phyloP scores from a whole-genome alignment of 768 basidiomycete species.

The Austroboletus eburneus region DNA sequence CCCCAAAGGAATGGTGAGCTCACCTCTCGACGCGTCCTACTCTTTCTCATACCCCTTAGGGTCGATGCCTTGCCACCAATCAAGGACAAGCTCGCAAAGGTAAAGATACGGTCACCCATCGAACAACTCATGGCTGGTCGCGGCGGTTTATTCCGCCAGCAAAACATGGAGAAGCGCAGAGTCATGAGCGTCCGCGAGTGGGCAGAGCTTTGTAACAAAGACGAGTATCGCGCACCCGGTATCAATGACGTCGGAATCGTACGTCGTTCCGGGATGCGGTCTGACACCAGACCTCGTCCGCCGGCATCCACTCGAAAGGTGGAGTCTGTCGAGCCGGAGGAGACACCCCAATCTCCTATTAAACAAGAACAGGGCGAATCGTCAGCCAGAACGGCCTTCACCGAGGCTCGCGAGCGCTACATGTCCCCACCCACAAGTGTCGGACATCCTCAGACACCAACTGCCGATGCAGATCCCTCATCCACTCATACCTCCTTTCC shows the following conservation, averaged over 20 bases:
- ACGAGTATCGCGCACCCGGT: constrained; percentile 73
- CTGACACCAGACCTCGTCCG: constrained; percentile 36
- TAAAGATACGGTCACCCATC: constrained; percentile 87
- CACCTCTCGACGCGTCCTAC: constrained; percentile 12
- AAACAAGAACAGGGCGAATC: constrained; percentile 44
- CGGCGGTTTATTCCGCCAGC: constrained; percentile 81
- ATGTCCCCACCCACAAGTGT: constrained; percentile 30
- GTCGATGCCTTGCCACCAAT: constrained; percentile 67
- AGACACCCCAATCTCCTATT: constrained; percentile 22
- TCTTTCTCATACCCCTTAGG: constrained; percentile 41
- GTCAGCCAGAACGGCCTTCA: constrained; percentile 1
- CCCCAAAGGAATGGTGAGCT: constrained; percentile 88
- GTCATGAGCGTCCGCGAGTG: constrained; percentile 85
- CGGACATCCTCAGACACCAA: constrained; percentile 19
- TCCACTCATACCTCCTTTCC: neutral
- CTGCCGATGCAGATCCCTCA: constrained; percentile 9
- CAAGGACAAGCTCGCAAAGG: constrained; percentile 59
- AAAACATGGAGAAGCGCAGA: constrained; percentile 86
- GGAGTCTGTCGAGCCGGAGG: constrained; percentile 45
- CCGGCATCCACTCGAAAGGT: constrained; percentile 35
- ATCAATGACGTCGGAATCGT: constrained; percentile 57
- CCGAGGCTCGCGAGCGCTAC: constrained; percentile 8
- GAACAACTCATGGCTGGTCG: constrained; percentile 90
- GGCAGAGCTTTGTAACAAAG: constrained; percentile 70
- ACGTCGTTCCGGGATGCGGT: too few relatives aligned